Conservation (phyloP, 108 stramenopile species). For the Nitzschia sp. region DNA sequence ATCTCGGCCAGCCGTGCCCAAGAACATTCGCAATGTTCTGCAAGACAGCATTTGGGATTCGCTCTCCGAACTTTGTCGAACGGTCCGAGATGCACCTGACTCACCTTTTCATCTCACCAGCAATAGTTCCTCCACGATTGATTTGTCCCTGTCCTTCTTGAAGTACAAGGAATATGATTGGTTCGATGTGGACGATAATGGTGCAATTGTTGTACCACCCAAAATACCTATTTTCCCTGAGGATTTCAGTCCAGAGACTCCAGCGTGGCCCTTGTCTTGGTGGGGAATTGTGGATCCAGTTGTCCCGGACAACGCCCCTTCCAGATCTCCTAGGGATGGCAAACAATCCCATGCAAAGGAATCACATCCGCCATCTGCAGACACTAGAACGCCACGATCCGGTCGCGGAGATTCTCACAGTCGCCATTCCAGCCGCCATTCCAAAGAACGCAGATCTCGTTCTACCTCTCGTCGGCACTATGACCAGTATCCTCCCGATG, state of each 20-base stretch:
- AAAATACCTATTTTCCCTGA: constrained; percentile 65
- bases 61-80: constrained; percentile 12
- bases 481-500: not conserved
- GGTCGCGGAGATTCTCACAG: not conserved
- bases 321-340: too few species aligned
- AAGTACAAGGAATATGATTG: constrained; percentile 33
- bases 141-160: constrained; percentile 15
- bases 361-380: not conserved
- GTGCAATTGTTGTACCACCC: constrained; percentile 45
- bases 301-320: not conserved
- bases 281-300: constrained; percentile 68
- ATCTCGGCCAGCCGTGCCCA: not conserved
- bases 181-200: constrained; percentile 49
- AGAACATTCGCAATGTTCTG: not conserved
- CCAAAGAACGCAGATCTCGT: not conserved
- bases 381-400: not conserved
- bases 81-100: not conserved
- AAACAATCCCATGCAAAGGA: not conserved
- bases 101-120: not conserved
- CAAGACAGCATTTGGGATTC: constrained; percentile 23
- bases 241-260: constrained; percentile 47
- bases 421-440: not conserved
- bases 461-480: not conserved
- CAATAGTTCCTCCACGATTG: not conserved
- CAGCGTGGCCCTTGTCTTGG: constrained; percentile 55